phyloP scores from a whole-genome alignment of 192 early-diverging fungal species.

The Chytriomyces hyalinus region DNA sequence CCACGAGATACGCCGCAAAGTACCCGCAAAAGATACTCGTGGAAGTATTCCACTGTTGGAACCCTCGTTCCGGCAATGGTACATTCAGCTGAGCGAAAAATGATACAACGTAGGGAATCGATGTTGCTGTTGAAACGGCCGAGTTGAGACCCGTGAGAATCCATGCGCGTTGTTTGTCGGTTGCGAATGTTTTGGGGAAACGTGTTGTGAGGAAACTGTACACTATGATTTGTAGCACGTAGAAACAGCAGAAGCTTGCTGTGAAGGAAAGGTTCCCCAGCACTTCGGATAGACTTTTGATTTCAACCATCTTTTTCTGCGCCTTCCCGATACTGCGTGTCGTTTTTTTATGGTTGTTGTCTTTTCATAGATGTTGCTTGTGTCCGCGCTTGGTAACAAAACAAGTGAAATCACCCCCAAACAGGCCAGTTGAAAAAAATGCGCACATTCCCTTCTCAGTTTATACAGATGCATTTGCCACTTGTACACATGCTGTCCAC shows the following conservation, averaged over 20 bases:
- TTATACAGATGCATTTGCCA: no score
- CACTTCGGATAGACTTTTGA: not conserved
- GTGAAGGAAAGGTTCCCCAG: not conserved
- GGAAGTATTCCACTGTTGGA: constrained; percentile 12
- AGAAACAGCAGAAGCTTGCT: not conserved
- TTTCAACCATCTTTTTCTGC: no score
- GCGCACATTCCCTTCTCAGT: no score
- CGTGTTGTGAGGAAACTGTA: not conserved
- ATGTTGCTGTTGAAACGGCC: constrained; percentile 37
- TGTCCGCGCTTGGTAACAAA: no score
- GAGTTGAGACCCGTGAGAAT: constrained; percentile 51
- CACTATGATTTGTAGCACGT: not conserved
- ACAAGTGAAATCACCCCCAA: no score
- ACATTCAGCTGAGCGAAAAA: constrained; percentile 14
- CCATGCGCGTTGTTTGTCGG: constrained; percentile 54
- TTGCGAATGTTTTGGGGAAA: constrained; percentile 25
- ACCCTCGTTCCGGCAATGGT: constrained; percentile 28
- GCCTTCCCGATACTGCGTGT: no score
- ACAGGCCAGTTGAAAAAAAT: no score
- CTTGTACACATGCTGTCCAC: no score
- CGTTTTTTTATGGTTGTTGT: no score
- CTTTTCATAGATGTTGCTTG: no score
- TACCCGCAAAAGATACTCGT: constrained; percentile 48
- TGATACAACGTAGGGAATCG: constrained; percentile 31
- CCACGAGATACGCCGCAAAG: constrained; percentile 58